Percentiles rank a stretch among this genome's conserved stretches.
Conservation (phyloP, 2,329 filamentous ascomycete genomes). For the Elsinoe perseae region DNA sequence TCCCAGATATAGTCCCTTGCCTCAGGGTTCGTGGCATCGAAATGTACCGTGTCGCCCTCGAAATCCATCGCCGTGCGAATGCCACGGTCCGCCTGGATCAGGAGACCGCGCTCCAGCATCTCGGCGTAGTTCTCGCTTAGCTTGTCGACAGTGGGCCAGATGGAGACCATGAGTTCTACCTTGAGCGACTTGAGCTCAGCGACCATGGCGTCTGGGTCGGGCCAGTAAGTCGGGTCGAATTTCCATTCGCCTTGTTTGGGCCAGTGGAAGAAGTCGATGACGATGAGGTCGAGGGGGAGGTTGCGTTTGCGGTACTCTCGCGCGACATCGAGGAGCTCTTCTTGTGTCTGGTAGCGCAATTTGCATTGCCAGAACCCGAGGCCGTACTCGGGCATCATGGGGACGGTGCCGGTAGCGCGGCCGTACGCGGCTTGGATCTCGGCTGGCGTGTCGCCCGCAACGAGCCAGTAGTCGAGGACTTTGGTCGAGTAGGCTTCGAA, state of each 20-base stretch:
- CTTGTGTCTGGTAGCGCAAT: constrained; percentile 57
- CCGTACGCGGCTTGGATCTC: constrained; percentile 53
- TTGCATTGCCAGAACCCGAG: constrained; percentile 64
- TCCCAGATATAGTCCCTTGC: constrained; percentile 54
- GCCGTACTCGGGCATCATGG: constrained; percentile 62
- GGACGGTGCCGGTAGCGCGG: constrained; percentile 49
- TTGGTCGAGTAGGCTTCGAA: constrained; percentile 55
- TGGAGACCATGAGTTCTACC: constrained; percentile 60
- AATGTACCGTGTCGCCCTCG: constrained; percentile 52
- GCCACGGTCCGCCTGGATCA: constrained; percentile 55
- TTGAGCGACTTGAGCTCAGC: constrained; percentile 50
- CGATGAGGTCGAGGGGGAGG: constrained; percentile 57
- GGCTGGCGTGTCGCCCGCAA: constrained; percentile 48
- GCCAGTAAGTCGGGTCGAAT: constrained; percentile 58
- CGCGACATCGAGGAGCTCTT: constrained; percentile 53
- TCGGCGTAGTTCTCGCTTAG: constrained; percentile 52
- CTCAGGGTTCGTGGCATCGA: constrained; percentile 56
- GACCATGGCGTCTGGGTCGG: constrained; percentile 59
- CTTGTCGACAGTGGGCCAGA: constrained; percentile 60
- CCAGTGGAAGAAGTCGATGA: constrained; percentile 63
- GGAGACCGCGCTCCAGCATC: constrained; percentile 53
- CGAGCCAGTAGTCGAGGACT: constrained; percentile 57
- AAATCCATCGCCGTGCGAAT: constrained; percentile 52
- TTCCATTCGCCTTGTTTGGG: constrained; percentile 59
- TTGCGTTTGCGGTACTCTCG: constrained; percentile 50